Conservation (phyloP, 164 flowering plant genomes). For the Berberis thunbergii region DNA sequence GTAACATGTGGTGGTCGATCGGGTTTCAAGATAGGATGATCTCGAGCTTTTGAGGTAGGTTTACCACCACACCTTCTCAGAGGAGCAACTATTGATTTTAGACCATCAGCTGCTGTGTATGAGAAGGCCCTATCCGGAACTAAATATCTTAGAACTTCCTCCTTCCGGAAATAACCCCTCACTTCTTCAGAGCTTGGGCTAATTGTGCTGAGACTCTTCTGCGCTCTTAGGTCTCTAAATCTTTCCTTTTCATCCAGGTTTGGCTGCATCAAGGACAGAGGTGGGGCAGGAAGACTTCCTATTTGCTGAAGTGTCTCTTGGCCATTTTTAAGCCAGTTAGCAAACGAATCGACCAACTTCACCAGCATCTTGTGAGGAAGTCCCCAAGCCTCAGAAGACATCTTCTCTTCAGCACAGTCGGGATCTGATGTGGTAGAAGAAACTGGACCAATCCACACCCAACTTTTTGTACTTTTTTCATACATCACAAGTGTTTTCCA, state of each 20-base stretch:
- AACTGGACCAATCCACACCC: constrained; percentile 90
- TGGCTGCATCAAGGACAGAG: constrained; percentile 51
- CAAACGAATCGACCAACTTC: constrained; percentile 93
- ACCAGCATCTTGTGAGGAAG: constrained; percentile 92
- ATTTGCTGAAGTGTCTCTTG: constrained; percentile 91
- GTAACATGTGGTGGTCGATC: constrained; percentile 98
- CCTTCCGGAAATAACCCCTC: constrained; percentile 68
- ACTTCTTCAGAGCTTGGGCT: constrained; percentile 87
- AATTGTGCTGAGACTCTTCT: constrained; percentile 85
- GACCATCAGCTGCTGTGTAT: constrained; percentile 94
- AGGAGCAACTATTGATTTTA: constrained; percentile 92
- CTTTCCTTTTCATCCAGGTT: constrained; percentile 86
- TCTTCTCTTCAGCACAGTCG: constrained; percentile 55
- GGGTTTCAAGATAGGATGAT: constrained; percentile 86
- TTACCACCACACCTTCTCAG: constrained; percentile 95
- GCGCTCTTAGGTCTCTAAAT: constrained; percentile 87
- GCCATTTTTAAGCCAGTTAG: constrained; percentile 92
- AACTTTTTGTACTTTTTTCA: constrained; percentile 64
- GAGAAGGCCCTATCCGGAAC: constrained; percentile 94
- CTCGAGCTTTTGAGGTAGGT: constrained; percentile 96
- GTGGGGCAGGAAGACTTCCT: constrained; percentile 91
- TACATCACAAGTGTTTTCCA: constrained; percentile 84
- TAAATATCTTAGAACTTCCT: constrained; percentile 78
- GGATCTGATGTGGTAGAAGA: constrained; percentile 35
- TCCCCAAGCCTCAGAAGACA: constrained; percentile 82